These are phyloP conservation scores for Pseudohyphozyma bogoriensis DNA, from an alignment of 768 basidiomycete genomes.

Conservation along the genomic window DNA sequence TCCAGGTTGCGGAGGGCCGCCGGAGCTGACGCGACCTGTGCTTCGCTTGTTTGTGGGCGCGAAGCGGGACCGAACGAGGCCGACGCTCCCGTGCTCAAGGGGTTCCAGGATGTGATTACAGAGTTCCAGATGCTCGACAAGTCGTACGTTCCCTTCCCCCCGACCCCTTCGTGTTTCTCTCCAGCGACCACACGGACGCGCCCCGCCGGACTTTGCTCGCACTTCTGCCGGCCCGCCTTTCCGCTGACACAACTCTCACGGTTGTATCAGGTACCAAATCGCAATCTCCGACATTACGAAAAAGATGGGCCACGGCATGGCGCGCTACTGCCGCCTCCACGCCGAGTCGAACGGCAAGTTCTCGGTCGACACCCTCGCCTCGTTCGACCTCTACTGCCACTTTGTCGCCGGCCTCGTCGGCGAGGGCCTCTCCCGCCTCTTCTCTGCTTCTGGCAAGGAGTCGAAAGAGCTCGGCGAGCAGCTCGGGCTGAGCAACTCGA, in stretches of 20 bases:
- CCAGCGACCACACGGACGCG: not conserved
- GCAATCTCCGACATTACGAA: slow-evolving; percentile 71
- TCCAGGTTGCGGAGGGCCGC: too few relatives aligned
- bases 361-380: slow-evolving; percentile 62
- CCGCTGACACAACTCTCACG: not conserved
- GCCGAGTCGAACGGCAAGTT: slow-evolving; percentile 50
- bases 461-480: slow-evolving; percentile 53
- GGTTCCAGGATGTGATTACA: slow-evolving; percentile 68
- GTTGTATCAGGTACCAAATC: slow-evolving; percentile 46
- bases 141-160: slow-evolving; percentile 2
- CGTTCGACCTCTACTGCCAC: slow-evolving; percentile 97
- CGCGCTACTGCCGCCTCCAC: slow-evolving; percentile 77
- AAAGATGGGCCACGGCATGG: slow-evolving; percentile 93
- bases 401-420: slow-evolving; percentile 97
- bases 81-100: slow-evolving; percentile 70
- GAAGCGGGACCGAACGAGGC: slow-evolving; percentile 70
- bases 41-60: too few relatives aligned
- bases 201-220: too few relatives aligned
- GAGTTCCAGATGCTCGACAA: slow-evolving; percentile 65
- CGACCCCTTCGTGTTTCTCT: not conserved
- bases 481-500: slow-evolving; percentile 79
- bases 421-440: slow-evolving; percentile 27
- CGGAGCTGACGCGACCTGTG: not conserved
- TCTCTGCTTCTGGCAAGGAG: slow-evolving; percentile 26
- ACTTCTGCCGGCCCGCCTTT: not conserved